Base-by-base conservation (phyloP, 306 rosid species). In the Morella rubra region DNA sequence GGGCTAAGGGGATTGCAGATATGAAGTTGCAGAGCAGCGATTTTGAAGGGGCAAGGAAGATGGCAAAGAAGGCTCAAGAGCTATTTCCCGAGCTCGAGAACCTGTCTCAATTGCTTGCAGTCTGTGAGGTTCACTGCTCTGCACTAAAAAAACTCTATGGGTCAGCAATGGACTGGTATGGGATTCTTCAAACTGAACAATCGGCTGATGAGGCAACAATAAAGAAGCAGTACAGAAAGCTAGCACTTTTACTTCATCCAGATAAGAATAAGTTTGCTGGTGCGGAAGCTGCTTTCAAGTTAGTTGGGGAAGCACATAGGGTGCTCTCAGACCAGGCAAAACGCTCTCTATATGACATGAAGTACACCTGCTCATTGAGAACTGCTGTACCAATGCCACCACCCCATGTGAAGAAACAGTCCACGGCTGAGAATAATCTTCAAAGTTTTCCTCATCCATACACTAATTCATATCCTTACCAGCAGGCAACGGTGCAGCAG, bases 261-360 rank as follows among this genome's bases (percentile, higher is more conserved):
- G 98, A 94, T 84, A 94, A 94, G 85, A 94, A 92, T 81, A 90
- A 89, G 76, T 87, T 86, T 77, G 76, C 88, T 54, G 96, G 98
- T 85, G 97, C 98, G 1, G 98, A 94, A 77, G 91, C 97, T 79
- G 98, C 98, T 79, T 94, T 94, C 84, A 94, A 94, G 82, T 79
- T 90, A 76, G 82, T 91, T 51, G 96, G 90, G 76, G 97, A 94
- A 78, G 98, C 97, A 45, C 87, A 94, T 75, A 87, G 91, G 81
- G 66, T 90, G 37, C 89, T 94, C 60, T 59, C 84, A 16, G 97
- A 94, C 86, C 85, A 74, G 67, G 62, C 69, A 8, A 91, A 78
- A 71, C 96, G 97, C 6, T 44, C 72, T 45, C 6, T 11, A 6
- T 92, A 85, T 65, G 91, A 94, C 72, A 51, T 54, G 59, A 94